Conservation (phyloP, 2,329 filamentous ascomycete species). For the Sclerotinia sclerotiorum region DNA sequence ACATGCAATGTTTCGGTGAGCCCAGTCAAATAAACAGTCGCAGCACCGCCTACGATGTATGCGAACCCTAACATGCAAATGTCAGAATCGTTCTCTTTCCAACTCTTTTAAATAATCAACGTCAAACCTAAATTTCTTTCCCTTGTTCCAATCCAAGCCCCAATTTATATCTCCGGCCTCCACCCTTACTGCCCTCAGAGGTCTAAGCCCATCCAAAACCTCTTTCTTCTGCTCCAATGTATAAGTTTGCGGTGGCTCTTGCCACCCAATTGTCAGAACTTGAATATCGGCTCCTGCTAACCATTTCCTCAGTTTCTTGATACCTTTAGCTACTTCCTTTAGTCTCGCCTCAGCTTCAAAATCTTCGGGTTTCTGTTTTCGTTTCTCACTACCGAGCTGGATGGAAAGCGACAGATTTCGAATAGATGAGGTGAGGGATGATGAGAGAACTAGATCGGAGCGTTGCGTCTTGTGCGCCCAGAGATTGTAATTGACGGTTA, state of each 20-base stretch:
- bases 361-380: constrained; percentile 40
- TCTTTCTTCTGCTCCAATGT: constrained; percentile 36
- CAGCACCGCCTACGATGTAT: constrained; percentile 6
- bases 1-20: not conserved
- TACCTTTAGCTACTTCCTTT: constrained; percentile 74
- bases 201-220: constrained; percentile 34
- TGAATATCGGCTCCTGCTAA: constrained; percentile 33
- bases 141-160: constrained; percentile 37
- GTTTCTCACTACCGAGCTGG: constrained; percentile 37
- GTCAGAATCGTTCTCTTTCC: constrained; percentile 27
- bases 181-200: constrained; percentile 30
- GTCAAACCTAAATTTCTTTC: constrained; percentile 34
- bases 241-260: constrained; percentile 38
- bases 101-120: constrained; percentile 34
- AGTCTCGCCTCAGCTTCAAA: constrained; percentile 55
- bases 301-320: constrained; percentile 36
- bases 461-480: constrained; percentile 37
- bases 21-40: not conserved
- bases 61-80: not conserved
- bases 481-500: constrained; percentile 36
- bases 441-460: constrained; percentile 31
- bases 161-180: constrained; percentile 36
- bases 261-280: constrained; percentile 33
- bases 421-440: constrained; percentile 32
- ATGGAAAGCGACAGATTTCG: constrained; percentile 34